Percentiles rank a stretch among this genome's conserved stretches.
These are phyloP conservation scores for Emericellopsis terricola DNA, from an alignment of 495 filamentous ascomycete species.

Conservation along the genomic window DNA sequence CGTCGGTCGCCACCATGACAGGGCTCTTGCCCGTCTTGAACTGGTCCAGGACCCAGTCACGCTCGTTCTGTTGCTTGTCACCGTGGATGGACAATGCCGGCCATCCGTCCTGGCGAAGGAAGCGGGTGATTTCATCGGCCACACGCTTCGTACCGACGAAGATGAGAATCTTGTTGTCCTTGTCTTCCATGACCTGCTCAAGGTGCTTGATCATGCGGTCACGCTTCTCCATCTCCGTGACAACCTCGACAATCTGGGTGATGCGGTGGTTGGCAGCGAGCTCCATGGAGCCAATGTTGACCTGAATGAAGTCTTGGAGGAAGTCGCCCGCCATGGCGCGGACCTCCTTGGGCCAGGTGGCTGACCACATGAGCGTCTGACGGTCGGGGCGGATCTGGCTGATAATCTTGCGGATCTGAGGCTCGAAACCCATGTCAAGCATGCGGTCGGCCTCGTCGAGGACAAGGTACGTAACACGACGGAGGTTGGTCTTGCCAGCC, in stretches of 20 bases:
- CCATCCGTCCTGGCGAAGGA: slow-evolving; percentile 97
- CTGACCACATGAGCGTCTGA: slow-evolving; percentile 99
- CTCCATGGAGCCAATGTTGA: slow-evolving; percentile 96
- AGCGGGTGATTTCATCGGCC: slow-evolving; percentile 95
- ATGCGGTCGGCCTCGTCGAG: slow-evolving; percentile 83
- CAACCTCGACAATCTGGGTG: slow-evolving; percentile 89
- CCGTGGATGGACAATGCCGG: slow-evolving; percentile 97
- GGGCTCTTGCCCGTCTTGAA: slow-evolving; percentile 95
- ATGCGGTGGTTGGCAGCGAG: slow-evolving; percentile 97
- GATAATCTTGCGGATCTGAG: slow-evolving; percentile 87
- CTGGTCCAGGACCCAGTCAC: slow-evolving; percentile 98
- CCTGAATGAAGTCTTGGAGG: slow-evolving; percentile 91
- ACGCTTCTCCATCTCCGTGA: slow-evolving; percentile 92
- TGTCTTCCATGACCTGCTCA: slow-evolving; percentile 94
- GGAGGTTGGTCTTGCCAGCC: slow-evolving; percentile 91
- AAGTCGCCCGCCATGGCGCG: slow-evolving; percentile 90
- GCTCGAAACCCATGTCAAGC: slow-evolving; percentile 86
- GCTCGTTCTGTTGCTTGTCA: slow-evolving; percentile 98
- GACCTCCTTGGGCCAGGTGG: slow-evolving; percentile 98
- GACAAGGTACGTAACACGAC: slow-evolving; percentile 89
- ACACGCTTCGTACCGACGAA: slow-evolving; percentile 98
- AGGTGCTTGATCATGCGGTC: slow-evolving; percentile 95
- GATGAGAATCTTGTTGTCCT: slow-evolving; percentile 74
- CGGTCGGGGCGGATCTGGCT: slow-evolving; percentile 94
- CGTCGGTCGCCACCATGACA: slow-evolving; percentile 96